These are phyloP conservation scores for Ramalina intermedia DNA, from an alignment of 495 filamentous ascomycete genomes.

Conservation along the genomic window DNA sequence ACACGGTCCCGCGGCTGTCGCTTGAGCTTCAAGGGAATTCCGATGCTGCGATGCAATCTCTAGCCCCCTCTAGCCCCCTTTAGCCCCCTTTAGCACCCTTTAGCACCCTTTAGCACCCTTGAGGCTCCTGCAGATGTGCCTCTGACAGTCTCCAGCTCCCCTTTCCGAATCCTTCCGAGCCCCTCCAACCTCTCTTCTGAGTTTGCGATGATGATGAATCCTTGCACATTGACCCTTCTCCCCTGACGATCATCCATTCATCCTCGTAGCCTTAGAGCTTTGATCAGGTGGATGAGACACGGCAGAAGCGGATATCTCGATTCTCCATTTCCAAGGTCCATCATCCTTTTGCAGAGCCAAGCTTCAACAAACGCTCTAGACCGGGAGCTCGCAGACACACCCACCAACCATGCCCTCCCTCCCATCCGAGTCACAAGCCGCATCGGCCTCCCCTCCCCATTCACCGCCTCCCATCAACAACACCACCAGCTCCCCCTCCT, in stretches of 20 bases:
- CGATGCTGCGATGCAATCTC: background rate
- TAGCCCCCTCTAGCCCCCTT: background rate
- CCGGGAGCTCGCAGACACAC: too few species aligned
- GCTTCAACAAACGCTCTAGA: too few species aligned
- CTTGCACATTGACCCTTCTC: background rate
- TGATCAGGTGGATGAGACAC: background rate
- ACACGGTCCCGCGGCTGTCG: background rate
- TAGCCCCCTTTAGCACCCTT: too few species aligned
- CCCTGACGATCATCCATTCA: background rate
- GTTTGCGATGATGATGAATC: background rate
- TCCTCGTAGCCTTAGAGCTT: background rate
- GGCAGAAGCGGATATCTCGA: background rate
- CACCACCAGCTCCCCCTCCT: background rate
- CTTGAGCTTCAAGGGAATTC: background rate
- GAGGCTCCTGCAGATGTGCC: background rate
- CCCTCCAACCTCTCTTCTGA: background rate
- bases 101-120: conserved; percentile 3
- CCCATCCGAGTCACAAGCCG: background rate
- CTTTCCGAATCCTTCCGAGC: background rate
- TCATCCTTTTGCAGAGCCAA: too few species aligned
- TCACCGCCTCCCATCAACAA: background rate
- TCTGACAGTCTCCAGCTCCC: background rate
- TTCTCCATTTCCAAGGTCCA: background rate
- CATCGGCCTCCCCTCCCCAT: background rate
- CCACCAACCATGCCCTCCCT: too few species aligned